Evolutionary conservation across 78 protist genomes (phyloP), one percentile per base, ranked within the genome.

Genomic region (Cavenderia fasciculata): DNA sequence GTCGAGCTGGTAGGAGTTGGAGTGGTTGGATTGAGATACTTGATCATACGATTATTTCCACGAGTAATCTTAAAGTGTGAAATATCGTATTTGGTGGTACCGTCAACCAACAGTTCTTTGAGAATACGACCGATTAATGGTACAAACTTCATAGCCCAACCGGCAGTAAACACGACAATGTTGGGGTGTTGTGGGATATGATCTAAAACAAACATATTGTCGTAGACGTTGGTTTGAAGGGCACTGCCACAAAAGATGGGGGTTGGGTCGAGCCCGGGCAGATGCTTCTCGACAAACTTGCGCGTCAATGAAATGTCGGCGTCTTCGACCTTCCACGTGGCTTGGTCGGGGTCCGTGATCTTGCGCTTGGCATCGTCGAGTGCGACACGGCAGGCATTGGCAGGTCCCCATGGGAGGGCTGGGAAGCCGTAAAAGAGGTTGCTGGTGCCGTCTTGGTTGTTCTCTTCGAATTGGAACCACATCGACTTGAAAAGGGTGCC

Each of bases 131-230:
- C 72, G 4, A 63, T 16, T 38, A 63, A 63, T 63, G 72, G 72
- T 27, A 21, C n/a, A 7, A 63, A 63, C 11, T 63, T 63, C 72
- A 63, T 63, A 7, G 72, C 72, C 72, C 72, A 63, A 63, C 72
- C 72, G 38, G 41, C n/a, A 1, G 49, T 27, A 63, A 63, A 63
- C 29, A 63, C 21, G 0, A 36, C 72, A 21, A 63, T 49, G 23
- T 63, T 63, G 25, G n/a, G 33, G 8, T 63, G 33, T 1, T 27
- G 33, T 63, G 72, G 72, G 10, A 63, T 25, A 38, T 38, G 38
- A 63, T 63, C 72, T 38, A 63, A 63, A 36, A 63, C 72, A 38
- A 63, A 63, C 72, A 63, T 63, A 4, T 63, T 63, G 23, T 63
- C 72, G 23, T 63, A 63, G 2, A 63, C 72, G n/a, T 63, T 63